These are phyloP conservation scores for Saccharomycopsis babjevae DNA, from an alignment of 805 yeast species.

Conservation along the genomic window DNA sequence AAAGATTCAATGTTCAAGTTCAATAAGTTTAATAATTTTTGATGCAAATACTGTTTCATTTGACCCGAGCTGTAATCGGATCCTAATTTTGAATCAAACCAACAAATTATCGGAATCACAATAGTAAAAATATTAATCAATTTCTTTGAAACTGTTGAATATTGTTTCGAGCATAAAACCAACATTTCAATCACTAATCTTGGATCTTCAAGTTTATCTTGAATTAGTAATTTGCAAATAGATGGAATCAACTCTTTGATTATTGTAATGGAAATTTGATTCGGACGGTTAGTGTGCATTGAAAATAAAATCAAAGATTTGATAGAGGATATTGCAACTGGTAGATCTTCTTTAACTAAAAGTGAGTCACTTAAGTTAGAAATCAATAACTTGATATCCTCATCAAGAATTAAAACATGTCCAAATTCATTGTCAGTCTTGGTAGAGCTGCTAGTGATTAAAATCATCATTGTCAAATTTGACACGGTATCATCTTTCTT, in stretches of 20 bases:
- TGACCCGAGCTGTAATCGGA: constrained; percentile 17
- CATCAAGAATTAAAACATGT: constrained; percentile 24
- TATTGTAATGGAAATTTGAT: constrained; percentile 26
- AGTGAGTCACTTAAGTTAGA: constrained; percentile 27
- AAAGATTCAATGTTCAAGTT: constrained; percentile 36
- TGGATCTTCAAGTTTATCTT: constrained; percentile 25
- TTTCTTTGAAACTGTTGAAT: constrained; percentile 23
- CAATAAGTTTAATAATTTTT: constrained; percentile 38
- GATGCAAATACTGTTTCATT: constrained; percentile 33
- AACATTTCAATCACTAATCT: constrained; percentile 40
- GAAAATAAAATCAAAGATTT: constrained; percentile 41
- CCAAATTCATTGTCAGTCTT: constrained; percentile 23
- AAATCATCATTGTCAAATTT: constrained; percentile 35
- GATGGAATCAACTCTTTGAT: constrained; percentile 38
- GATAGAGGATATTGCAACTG: constrained; percentile 49
- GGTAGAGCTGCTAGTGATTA: constrained; percentile 28
- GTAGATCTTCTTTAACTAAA: constrained; percentile 29
- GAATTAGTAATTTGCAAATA: constrained; percentile 27
- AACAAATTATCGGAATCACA: constrained; percentile 30
- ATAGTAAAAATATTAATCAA: constrained; percentile 22
- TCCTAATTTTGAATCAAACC: constrained; percentile 19
- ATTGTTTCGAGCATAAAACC: constrained; percentile 33
- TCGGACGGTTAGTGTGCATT: constrained; percentile 17
- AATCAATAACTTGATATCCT: constrained; percentile 31
- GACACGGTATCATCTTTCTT: constrained; percentile 25